Evolutionary conservation across 148 eudicot species (phyloP).

Genomic region (Heliamphora exappendiculata): DNA sequence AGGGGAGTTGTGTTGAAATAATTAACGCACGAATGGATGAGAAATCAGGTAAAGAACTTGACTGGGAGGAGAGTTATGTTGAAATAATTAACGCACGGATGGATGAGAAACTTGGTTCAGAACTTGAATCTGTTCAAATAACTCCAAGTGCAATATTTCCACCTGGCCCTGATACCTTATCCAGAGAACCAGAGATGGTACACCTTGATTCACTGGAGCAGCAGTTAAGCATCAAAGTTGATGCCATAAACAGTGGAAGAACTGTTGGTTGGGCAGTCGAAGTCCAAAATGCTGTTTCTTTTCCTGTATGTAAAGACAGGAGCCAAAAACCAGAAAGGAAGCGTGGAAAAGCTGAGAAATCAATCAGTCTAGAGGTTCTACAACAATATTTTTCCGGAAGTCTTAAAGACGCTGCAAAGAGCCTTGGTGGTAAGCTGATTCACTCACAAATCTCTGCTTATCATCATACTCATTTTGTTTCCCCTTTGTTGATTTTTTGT

Average conservation of each 20-base stretch:
- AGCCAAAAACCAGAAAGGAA: slow-evolving; percentile 38
- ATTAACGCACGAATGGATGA: no score
- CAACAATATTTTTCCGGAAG: slow-evolving; percentile 85
- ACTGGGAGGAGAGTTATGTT: slow-evolving; percentile 47
- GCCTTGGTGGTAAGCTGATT: slow-evolving; percentile 64
- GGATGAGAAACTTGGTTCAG: slow-evolving; percentile 36
- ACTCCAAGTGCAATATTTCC: slow-evolving; percentile 20
- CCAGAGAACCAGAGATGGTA: slow-evolving; percentile 26
- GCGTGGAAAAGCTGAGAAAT: slow-evolving; percentile 90
- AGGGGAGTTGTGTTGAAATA: slow-evolving; percentile 45
- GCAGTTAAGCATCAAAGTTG: slow-evolving; percentile 22
- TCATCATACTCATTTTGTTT: neutral
- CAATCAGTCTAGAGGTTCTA: slow-evolving; percentile 81
- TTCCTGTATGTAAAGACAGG: slow-evolving; percentile 29
- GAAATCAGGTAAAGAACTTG: slow-evolving; percentile 70
- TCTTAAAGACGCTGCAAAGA: slow-evolving; percentile 89
- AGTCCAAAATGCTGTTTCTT: slow-evolving; percentile 20
- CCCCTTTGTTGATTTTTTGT: neutral
- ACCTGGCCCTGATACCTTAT: slow-evolving; percentile 15
- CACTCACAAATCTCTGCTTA: neutral
- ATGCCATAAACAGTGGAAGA: slow-evolving; percentile 22
- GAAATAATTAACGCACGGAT: slow-evolving; percentile 46
- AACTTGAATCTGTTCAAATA: slow-evolving; percentile 24
- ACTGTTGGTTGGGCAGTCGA: slow-evolving; percentile 18
- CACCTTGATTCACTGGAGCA: slow-evolving; percentile 24